Evolutionary conservation across 2,329 filamentous ascomycete genomes (phyloP).

Genomic region (Ophiostoma tasmaniense): DNA sequence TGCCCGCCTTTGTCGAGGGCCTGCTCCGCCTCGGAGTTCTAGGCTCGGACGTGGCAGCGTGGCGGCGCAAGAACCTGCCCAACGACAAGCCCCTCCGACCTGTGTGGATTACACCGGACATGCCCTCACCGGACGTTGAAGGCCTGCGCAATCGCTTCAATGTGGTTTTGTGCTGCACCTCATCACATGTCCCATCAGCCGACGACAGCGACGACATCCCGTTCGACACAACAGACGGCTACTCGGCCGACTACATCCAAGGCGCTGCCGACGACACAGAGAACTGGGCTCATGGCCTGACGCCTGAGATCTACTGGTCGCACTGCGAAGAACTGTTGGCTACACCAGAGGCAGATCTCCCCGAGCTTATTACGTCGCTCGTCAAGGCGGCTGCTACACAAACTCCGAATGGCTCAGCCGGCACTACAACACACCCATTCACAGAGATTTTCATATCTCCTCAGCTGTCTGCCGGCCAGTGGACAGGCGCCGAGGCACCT

Average conservation of each 20-base stretch:
- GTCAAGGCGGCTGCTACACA: conserved; percentile 25
- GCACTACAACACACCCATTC: background rate
- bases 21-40: conserved; percentile 48
- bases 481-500: conserved; percentile 4
- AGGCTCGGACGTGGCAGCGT: conserved; percentile 35
- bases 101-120: conserved; percentile 56
- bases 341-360: conserved; percentile 56
- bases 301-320: conserved; percentile 70
- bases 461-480: conserved; percentile 24
- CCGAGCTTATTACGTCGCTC: conserved; percentile 40
- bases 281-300: conserved; percentile 79
- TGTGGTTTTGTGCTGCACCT: conserved; percentile 76
- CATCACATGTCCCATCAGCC: conserved; percentile 62
- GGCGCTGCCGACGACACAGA: conserved; percentile 93
- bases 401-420: background rate
- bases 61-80: conserved; percentile 44
- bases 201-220: conserved; percentile 44
- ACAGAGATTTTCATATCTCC: conserved; percentile 15
- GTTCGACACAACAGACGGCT: conserved; percentile 41
- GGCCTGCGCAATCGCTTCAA: conserved; percentile 43
- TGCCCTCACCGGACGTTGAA: conserved; percentile 30
- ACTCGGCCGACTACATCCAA: conserved; percentile 93
- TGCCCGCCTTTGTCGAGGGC: conserved; percentile 47
- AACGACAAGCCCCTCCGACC: conserved; percentile 62
- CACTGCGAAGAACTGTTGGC: conserved; percentile 52